Evolutionary conservation across 129 eudicot species (phyloP), one percentile per base, ranked within the genome.

Genomic region (Flaveria bidentis): DNA sequence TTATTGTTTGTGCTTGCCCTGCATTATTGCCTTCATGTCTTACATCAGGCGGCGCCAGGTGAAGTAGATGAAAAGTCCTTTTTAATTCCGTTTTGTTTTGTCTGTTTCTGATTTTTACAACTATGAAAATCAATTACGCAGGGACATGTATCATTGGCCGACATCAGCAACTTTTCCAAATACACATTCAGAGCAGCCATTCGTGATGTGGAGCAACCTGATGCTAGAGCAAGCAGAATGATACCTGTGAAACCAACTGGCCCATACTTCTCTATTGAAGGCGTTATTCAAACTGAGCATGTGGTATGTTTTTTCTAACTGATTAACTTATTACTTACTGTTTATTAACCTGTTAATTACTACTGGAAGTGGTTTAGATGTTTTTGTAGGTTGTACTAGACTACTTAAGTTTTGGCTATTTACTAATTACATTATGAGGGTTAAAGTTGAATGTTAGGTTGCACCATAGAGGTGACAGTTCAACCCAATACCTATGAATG

Each of bases 1-100:
- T 70, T 84, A 84, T 49, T 91, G 97, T 80, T 91, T 93, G 88
- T 91, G 96, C 87, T 80, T 91, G 80, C 96, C 92, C 55, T 91
- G 97, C 86, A 91, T 91, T 71, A 85, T 91, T 73, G 96, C 89
- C 60, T 71, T 91, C 80, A 88, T 91, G 60, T 82, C 82, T 76
- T 84, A 90, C 61, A 82, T 91, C 80, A 80, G 84, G 0, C 90
- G 92, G 0, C 90, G 92, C 78, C 92, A 89, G 90, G 97, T 91
- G 79, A 57, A 81, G 9, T 26, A 53, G 53, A 45, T 44, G 26
- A 60, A 30, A 36, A 61, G 11, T 18, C 4, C 52, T 10, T 36
- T 25, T 76, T n/a, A 22, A 42, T 65, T 14, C 22, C 11, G 10
- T 55, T 15, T 76, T 0, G 30, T 14, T 63, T 14, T 63, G 44